Percentiles rank a stretch among this genome's conserved stretches.
phyloP scores from a whole-genome alignment of 805 yeast species.

The Candida gorgasii region DNA sequence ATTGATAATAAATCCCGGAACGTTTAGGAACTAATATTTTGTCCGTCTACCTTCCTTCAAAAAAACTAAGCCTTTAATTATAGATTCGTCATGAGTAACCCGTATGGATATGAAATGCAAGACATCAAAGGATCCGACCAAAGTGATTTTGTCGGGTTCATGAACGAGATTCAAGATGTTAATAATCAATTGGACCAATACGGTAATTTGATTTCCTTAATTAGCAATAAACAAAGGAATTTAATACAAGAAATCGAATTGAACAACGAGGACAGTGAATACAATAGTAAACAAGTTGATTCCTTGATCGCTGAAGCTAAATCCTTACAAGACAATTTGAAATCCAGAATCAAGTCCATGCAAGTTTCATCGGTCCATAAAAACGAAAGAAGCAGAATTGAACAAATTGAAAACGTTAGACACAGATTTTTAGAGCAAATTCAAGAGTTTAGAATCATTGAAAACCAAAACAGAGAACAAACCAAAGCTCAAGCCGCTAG shows the following conservation, averaged over 20 bases:
- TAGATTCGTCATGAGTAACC: slow-evolving; percentile 33
- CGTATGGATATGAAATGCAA: slow-evolving; percentile 33
- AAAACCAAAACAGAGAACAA: slow-evolving; percentile 81
- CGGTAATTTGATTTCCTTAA: slow-evolving; percentile 37
- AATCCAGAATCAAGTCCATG: slow-evolving; percentile 71
- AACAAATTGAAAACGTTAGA: slow-evolving; percentile 88
- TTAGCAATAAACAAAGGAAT: slow-evolving; percentile 42
- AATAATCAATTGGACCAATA: slow-evolving; percentile 44
- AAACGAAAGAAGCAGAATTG: slow-evolving; percentile 73
- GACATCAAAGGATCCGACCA: slow-evolving; percentile 28
- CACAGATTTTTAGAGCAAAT: slow-evolving; percentile 81
- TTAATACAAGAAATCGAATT: slow-evolving; percentile 43
- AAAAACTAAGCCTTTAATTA: too few relatives aligned
- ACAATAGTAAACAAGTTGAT: slow-evolving; percentile 75
- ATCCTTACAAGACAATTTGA: slow-evolving; percentile 72
- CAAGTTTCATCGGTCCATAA: slow-evolving; percentile 64
- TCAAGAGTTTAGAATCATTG: slow-evolving; percentile 83
- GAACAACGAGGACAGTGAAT: slow-evolving; percentile 46
- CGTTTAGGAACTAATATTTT: neutral
- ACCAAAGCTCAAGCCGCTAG: slow-evolving; percentile 87
- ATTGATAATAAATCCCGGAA: neutral
- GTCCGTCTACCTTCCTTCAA: too few relatives aligned
- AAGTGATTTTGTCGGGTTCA: slow-evolving; percentile 45
- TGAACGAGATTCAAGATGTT: slow-evolving; percentile 47
- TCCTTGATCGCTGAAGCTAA: slow-evolving; percentile 74